A percentile compares a stretch with the other conserved stretches of the same genome.
These are phyloP conservation scores for Aspergillus niger DNA, from an alignment of 2,329 filamentous ascomycete genomes.

Conservation along the genomic window DNA sequence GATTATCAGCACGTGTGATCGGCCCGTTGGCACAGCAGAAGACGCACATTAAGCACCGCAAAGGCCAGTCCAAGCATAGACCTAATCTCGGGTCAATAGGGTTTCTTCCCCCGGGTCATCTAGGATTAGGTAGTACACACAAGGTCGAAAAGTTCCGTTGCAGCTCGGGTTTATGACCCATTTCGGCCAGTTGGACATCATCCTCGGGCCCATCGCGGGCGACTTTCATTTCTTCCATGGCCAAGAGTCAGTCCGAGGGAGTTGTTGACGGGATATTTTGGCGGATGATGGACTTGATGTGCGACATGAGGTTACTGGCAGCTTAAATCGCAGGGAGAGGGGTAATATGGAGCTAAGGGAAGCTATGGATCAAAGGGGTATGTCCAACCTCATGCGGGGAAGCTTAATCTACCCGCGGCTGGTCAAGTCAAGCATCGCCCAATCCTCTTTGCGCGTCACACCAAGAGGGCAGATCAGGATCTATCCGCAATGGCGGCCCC, in stretches of 20 bases:
- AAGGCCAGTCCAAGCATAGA: constrained; percentile 64
- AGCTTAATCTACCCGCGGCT: neutral
- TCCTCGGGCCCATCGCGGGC: constrained; percentile 28
- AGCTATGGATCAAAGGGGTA: constrained; percentile 13
- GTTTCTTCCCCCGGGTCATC: neutral
- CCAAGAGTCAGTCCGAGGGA: neutral
- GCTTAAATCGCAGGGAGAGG: neutral
- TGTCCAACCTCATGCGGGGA: constrained; percentile 19
- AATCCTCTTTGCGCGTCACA: no score
- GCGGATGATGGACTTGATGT: neutral
- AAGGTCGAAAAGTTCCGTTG: constrained; percentile 59
- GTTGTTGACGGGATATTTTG: neutral
- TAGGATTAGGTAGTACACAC: constrained; percentile 18
- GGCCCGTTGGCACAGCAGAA: neutral
- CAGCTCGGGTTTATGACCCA: constrained; percentile 60
- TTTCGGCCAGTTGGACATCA: constrained; percentile 48
- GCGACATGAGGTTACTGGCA: neutral
- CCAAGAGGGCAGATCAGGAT: neutral
- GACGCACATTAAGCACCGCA: constrained; percentile 57
- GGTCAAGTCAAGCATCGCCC: neutral
- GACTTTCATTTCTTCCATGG: constrained; percentile 11
- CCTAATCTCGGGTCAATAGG: constrained; percentile 17
- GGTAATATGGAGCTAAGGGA: neutral
- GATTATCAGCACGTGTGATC: constrained; percentile 11
- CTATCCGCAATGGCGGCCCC: neutral